Evolutionary conservation across 2,329 filamentous ascomycete genomes (phyloP), one percentile per base, ranked within the genome.

Genomic region (Penicillium capsulatum): DNA sequence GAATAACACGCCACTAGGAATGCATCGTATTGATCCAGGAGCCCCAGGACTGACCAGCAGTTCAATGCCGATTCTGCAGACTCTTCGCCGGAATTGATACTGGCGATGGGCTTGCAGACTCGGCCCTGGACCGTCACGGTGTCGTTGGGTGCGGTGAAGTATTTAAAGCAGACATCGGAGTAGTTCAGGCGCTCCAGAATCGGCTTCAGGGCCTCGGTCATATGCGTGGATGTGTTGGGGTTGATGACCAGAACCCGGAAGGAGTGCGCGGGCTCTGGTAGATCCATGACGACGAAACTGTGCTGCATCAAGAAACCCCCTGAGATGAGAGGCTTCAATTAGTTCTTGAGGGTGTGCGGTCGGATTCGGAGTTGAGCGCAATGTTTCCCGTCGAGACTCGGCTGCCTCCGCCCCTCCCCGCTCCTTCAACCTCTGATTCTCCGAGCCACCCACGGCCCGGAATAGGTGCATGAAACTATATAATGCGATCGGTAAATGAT

Each of bases 1-100:
- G 86, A 92, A 69, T 87, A 97, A 68, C 91, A 96, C 14, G 89
- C 89, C 2, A 96, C 76, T 1, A 96, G 74, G 46, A 94, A 82
- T n/a, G 76, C 88, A 57, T 92, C 81, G 61, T 86, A 45, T 46
- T 61, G 17, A 24, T 60, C 24, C 11, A 64, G 38, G 10, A 67
- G 44, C 17, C 67, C 59, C 4, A 86, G 59, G 43, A 79, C 70
- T 1, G 71, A 67, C 11, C 83, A 67, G 35, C 86, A 85, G 40
- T 79, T 75, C 2, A 74, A 58, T 1, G 80, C 76, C 50, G 84
- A 90, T 35, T 70, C 61, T 1, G 68, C 61, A 4, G 89, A 83
- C 59, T 89, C 86, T 9, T 74, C 65, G 49, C 77, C 81, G 50
- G 86, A 76, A 65, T 95, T 83, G 67, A 96, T 95, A 64, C 84